Base-by-base conservation (phyloP, 1,284 basidiomycete species). In the Malassezia furfur region DNA sequence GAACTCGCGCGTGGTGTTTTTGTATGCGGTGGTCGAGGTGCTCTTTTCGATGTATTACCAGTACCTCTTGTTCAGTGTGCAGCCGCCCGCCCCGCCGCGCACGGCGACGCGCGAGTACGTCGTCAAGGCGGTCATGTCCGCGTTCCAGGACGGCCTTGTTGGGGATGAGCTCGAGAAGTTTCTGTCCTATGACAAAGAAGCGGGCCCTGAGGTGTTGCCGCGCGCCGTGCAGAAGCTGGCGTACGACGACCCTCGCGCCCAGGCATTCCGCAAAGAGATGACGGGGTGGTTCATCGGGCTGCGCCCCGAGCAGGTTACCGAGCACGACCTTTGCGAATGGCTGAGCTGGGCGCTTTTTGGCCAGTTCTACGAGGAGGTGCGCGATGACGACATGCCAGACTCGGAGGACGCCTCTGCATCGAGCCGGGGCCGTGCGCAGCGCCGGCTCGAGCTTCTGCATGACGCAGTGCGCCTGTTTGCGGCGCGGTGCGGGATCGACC, bases 261-360 rank as follows among this genome's bases (percentile, higher is more conserved):
- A 52, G 28, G 55, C 59, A 49, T 72, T 72, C 37, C 61, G 60
- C 32, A 11, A 62, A 22, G 63, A 61, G 32, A 65, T 68, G 41
- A 52, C 57, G n/a, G 60, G 44, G 46, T 72, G 69, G 69, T 72
- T 70, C 59, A 60, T 63, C 11, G 61, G 60, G 12, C 44, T 52
- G 14, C 35, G 41, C 6, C 44, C 52, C 12, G 62, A 65, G 17
- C 52, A 68, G 10, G 63, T 72, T 22, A 63, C 63, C 9, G 54
- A 62, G 10, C 46, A 61, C 12, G 70, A 73, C 35, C 61, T 67
- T 45, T 59, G 61, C 50, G 65, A 67, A 39, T 75, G 72, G 72
- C 58, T 74, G 25, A 62, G 68, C 5, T 74, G 72, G 68, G 57
- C 63, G 17, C 52, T 75, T 1, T 71, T 67, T 35, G 68, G 55